A percentile compares a stretch with the other conserved stretches of the same genome.
Conservation (phyloP, 306 rosid species). For the Leucaena leucocephala region DNA sequence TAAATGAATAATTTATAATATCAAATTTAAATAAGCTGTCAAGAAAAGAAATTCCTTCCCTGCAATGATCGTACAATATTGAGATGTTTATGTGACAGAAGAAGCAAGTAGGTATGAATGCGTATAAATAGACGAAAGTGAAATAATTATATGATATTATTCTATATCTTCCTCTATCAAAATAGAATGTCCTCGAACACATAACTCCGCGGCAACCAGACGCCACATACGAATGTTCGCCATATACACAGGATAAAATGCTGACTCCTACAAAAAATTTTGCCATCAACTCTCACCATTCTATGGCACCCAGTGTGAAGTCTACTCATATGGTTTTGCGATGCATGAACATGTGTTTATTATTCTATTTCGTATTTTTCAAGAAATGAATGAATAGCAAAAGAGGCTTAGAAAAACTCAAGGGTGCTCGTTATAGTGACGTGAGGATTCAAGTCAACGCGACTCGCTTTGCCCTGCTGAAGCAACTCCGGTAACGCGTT, state of each 20-base stretch:
- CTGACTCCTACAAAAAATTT: conserved; percentile 38
- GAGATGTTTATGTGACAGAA: too few species aligned
- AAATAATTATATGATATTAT: background rate
- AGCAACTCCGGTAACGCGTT: conserved; percentile 63
- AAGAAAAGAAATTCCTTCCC: too few species aligned
- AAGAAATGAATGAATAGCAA: conserved; percentile 18
- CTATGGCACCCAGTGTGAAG: background rate
- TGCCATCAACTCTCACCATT: conserved; percentile 30
- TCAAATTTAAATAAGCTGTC: too few species aligned
- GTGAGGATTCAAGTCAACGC: conserved; percentile 70
- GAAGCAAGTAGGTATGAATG: too few species aligned
- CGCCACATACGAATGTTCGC: background rate
- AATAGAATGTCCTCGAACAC: background rate
- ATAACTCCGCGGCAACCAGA: background rate
- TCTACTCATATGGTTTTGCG: conserved; percentile 9
- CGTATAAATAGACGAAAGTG: too few species aligned
- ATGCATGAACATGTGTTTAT: background rate
- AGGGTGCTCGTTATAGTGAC: conserved; percentile 51
- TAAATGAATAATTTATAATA: too few species aligned
- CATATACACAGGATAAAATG: conserved; percentile 31
- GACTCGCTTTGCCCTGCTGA: conserved; percentile 74
- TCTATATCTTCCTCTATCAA: background rate
- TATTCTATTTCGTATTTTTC: background rate
- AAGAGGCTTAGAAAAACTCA: conserved; percentile 54
- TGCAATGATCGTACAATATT: too few species aligned